Conservation (phyloP, 257 asterid species). For the Penstemon newberryi region DNA sequence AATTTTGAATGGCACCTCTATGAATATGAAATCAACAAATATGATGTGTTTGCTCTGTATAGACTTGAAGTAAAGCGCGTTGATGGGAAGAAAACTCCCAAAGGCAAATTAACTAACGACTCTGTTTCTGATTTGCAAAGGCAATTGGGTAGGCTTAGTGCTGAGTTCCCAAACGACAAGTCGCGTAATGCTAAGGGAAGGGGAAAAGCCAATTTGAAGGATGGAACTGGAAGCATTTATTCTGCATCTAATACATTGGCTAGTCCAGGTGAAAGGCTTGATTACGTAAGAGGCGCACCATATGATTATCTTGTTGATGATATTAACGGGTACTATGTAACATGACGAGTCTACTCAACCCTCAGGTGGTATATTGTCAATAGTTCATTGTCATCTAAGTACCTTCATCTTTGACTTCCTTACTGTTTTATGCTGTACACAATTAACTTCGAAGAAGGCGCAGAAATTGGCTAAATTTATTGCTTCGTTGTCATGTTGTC, state of each 20-base stretch:
- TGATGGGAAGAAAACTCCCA: constrained; percentile 74
- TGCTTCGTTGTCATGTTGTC: constrained; percentile 24
- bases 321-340: constrained; percentile 49
- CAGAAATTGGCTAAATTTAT: constrained; percentile 28
- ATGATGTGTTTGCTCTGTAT: constrained; percentile 71
- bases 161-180: constrained; percentile 69
- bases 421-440: background rate
- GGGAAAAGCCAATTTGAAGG: constrained; percentile 43
- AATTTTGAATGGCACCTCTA: constrained; percentile 89
- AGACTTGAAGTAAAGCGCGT: constrained; percentile 80
- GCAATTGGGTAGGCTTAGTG: constrained; percentile 80
- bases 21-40: constrained; percentile 78
- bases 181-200: constrained; percentile 48
- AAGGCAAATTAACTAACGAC: constrained; percentile 68
- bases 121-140: constrained; percentile 88
- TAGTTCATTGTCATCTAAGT: constrained; percentile 44
- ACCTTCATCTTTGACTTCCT: constrained; percentile 34
- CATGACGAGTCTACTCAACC: constrained; percentile 45
- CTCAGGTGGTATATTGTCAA: constrained; percentile 43
- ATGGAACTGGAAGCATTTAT: constrained; percentile 30
- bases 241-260: constrained; percentile 31
- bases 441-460: constrained; percentile 36
- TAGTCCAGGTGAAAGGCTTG: constrained; percentile 47
- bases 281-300: constrained; percentile 38
- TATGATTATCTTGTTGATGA: constrained; percentile 61